phyloP scores from a whole-genome alignment of 148 eudicot genomes.

The Silene latifolia region DNA sequence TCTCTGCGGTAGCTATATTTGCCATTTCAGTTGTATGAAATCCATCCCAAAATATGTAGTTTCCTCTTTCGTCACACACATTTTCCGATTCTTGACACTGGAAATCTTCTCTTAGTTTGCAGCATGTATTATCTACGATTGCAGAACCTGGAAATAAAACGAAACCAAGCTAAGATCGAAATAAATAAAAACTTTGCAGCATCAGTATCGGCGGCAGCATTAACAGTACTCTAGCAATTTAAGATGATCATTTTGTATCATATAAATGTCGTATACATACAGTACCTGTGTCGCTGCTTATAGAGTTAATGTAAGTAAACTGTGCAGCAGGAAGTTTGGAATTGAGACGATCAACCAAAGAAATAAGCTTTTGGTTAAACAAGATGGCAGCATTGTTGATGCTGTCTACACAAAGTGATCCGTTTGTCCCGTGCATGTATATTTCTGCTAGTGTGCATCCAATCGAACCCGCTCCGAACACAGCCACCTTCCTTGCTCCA shows the following conservation, averaged over 20 bases:
- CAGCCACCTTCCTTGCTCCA: conserved; percentile 38
- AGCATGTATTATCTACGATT: conserved; percentile 15
- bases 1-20: conserved; percentile 12
- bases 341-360: conserved; percentile 24
- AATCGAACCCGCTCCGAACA: conserved; percentile 30
- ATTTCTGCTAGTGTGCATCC: conserved; percentile 35
- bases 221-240: no score
- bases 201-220: no score
- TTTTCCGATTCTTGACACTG: conserved; percentile 5
- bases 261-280: no score
- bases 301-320: conserved; percentile 25
- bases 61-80: conserved; percentile 12
- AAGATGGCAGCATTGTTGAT: conserved; percentile 11
- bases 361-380: conserved; percentile 23
- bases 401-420: conserved; percentile 25
- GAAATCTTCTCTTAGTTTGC: conserved; percentile 24
- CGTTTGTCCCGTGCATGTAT: conserved; percentile 15
- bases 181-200: no score
- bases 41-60: conserved; percentile 28
- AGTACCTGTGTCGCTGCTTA: conserved; percentile 15
- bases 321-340: conserved; percentile 17
- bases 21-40: conserved; percentile 29
- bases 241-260: no score
- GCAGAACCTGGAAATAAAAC: conserved; percentile 11
- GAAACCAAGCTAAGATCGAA: no score